phyloP scores from a whole-genome alignment of 805 yeast genomes.

The Pichia kluyveri region DNA sequence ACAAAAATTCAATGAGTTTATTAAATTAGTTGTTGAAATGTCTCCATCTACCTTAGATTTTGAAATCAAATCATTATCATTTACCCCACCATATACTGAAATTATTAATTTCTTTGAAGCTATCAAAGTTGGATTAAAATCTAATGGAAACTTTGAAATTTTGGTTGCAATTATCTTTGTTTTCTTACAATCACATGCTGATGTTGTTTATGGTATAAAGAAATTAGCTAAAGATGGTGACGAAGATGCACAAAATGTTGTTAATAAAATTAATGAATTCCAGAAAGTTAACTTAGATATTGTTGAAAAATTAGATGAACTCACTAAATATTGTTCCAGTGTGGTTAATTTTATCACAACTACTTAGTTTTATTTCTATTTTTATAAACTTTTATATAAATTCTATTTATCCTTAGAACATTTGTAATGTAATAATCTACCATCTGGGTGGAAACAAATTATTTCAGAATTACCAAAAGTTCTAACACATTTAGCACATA shows the following conservation, averaged over 20 bases:
- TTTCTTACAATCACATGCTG: slow-evolving; percentile 75
- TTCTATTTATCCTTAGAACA: slow-evolving; percentile 24
- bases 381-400: background rate
- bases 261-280: slow-evolving; percentile 43
- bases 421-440: slow-evolving; percentile 46
- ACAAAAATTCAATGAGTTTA: slow-evolving; percentile 44
- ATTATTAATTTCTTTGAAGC: slow-evolving; percentile 60
- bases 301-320: slow-evolving; percentile 48
- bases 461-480: slow-evolving; percentile 36
- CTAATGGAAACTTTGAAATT: slow-evolving; percentile 62
- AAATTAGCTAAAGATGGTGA: slow-evolving; percentile 10
- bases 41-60: slow-evolving; percentile 77
- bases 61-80: slow-evolving; percentile 73
- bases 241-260: slow-evolving; percentile 21
- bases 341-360: slow-evolving; percentile 54
- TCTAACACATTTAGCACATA: slow-evolving; percentile 55
- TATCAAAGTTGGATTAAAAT: slow-evolving; percentile 44
- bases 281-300: slow-evolving; percentile 28
- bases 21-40: slow-evolving; percentile 44
- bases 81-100: slow-evolving; percentile 61
- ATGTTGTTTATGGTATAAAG: slow-evolving; percentile 39
- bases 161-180: slow-evolving; percentile 73
- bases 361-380: slow-evolving; percentile 19
- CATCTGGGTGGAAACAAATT: slow-evolving; percentile 37
- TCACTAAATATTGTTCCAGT: slow-evolving; percentile 75